These are phyloP conservation scores for Cudoniella acicularis DNA, from an alignment of 495 filamentous ascomycete genomes.

Conservation along the genomic window DNA sequence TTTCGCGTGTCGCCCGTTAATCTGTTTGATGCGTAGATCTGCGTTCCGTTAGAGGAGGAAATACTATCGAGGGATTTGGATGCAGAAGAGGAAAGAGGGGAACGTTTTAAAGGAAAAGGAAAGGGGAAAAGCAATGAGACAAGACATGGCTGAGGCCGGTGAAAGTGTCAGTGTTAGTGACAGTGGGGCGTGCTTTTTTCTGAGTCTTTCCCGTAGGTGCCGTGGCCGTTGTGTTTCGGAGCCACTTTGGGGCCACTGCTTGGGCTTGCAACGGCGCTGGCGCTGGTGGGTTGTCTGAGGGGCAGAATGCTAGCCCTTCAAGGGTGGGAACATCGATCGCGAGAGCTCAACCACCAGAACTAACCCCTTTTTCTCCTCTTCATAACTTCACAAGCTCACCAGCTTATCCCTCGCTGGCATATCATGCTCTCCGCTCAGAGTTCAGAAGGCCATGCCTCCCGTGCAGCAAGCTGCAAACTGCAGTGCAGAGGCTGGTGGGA, in stretches of 20 bases:
- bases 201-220: not conserved
- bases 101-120: too few relatives aligned
- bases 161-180: too few relatives aligned
- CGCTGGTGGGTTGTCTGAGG: not conserved
- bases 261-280: not conserved
- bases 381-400: too few relatives aligned
- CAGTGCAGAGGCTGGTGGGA: not conserved
- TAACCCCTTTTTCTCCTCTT: not conserved
- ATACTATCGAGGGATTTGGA: too few relatives aligned
- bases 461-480: too few relatives aligned
- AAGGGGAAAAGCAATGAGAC: not conserved
- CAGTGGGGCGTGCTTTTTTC: not conserved
- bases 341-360: not conserved
- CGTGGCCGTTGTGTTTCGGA: not conserved
- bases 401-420: too few relatives aligned
- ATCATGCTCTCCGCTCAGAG: too few relatives aligned
- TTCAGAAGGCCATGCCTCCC: not conserved
- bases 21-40: not conserved
- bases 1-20: not conserved
- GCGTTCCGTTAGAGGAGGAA: not conserved
- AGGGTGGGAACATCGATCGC: too few relatives aligned
- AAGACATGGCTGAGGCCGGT: not conserved
- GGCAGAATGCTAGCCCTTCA: not conserved
- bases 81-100: too few relatives aligned
- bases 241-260: too few relatives aligned